Evolutionary conservation across 768 basidiomycete genomes (phyloP), one percentile per base, ranked within the genome.

Genomic region (Daedaleopsis nitida): DNA sequence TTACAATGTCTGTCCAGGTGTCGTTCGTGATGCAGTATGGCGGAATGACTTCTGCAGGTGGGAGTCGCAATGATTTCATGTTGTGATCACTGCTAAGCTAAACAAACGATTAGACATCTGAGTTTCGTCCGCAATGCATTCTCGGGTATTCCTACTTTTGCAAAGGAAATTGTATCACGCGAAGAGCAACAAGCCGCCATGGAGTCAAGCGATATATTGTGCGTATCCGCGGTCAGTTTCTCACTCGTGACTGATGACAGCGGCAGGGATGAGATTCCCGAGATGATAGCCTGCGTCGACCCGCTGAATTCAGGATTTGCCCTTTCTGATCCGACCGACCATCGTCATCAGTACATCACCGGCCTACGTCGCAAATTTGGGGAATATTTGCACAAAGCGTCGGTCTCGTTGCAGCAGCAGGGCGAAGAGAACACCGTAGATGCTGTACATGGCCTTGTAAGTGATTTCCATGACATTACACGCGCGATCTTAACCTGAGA

Each of bases 41-140:
- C 81, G 88, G 13, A 94, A 92, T 72, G 91, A 94, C 64, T 92
- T 94, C 69, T 94, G 92, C 76, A 83, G 92, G 82, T 87, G 35
- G 43, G 80, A n/a, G 75, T 58, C 37, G 23, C 27, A 23, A 27
- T 56, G 45, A 37, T 14, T 55, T 32, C n/a, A 35, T 34, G 3
- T 34, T 42, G 10, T 34, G 34, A 9, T 51, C 32, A 38, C 50
- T 48, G 12, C 21, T 27, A 35, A n/a, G n/a, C n/a, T n/a, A n/a
- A n/a, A 21, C 13, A 23, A 55, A 53, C 19, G 34, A 48, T 38
- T 55, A 89, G 89, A 39, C 83, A 88, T 72, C 70, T 92, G 52
- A 89, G 83, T 63, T 78, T 90, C 53, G 84, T 94, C 54, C 86
- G 87, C 58, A 86, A 89, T 68, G 86, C 88, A 0, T 88, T 94